Evolutionary conservation across 805 yeast species (phyloP).

Genomic region (Suhomyces faveliae): DNA sequence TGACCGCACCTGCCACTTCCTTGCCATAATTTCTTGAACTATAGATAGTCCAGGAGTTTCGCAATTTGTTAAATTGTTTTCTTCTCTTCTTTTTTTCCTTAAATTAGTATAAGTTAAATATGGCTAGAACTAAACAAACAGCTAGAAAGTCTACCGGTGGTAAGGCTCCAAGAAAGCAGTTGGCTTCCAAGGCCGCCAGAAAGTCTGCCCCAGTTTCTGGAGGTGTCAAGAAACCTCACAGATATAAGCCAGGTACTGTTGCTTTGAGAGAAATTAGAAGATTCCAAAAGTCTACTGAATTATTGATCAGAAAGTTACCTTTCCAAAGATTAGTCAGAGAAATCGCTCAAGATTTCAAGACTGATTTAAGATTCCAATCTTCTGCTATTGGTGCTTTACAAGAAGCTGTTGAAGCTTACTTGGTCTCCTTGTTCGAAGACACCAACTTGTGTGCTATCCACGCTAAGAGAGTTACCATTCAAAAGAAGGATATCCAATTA

Average conservation of each 20-base stretch:
- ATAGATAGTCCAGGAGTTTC: not conserved
- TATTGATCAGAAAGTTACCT: constrained; percentile 47
- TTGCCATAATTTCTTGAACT: not conserved
- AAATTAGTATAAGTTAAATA: constrained; percentile 10
- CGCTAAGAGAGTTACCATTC: constrained; percentile 50
- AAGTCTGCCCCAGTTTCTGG: constrained; percentile 48
- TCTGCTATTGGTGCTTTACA: constrained; percentile 49
- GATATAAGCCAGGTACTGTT: constrained; percentile 51
- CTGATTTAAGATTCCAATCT: constrained; percentile 48
- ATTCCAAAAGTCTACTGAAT: constrained; percentile 47
- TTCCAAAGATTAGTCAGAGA: constrained; percentile 50
- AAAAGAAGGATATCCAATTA: constrained; percentile 48
- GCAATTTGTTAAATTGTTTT: not conserved
- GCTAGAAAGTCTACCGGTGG: constrained; percentile 51
- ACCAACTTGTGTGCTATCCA: constrained; percentile 50
- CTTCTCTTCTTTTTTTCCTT: constrained; percentile 1
- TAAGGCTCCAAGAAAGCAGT: constrained; percentile 50
- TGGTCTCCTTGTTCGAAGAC: constrained; percentile 47
- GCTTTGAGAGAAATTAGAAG: constrained; percentile 50
- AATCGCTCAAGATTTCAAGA: constrained; percentile 47
- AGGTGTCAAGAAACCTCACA: constrained; percentile 50
- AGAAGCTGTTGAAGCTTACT: constrained; percentile 48
- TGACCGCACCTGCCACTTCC: constrained; percentile 1
- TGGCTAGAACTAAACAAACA: constrained; percentile 50
- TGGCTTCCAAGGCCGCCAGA: constrained; percentile 50